Base-by-base conservation (phyloP, 2,329 filamentous ascomycete species). In the Phaeosphaeria sp. region DNA sequence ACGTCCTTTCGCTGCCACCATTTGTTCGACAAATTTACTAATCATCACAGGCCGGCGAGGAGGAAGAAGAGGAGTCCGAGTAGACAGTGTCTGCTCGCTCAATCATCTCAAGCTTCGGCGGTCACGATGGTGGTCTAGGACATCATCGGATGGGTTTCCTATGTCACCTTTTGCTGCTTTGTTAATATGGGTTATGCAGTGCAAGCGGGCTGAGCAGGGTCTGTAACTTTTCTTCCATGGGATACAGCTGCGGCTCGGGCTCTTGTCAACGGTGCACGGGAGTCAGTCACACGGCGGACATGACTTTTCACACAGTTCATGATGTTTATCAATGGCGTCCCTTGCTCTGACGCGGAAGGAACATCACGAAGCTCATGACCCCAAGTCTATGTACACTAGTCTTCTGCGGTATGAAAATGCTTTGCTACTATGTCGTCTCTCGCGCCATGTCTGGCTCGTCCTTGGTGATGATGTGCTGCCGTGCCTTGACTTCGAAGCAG, bases 41-140 rank as follows among this genome's bases (percentile, higher is more conserved):
- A 73, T 57, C 24, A 21, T 13, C 39, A 45, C 24, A 67, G 59
- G 71, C 60, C 44, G 74, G 64, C 27, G 76, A 75, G 11, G 77
- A 78, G 48, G 77, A 78, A 43, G 77, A 79, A 25, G 77, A 78
- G 53, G 77, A 79, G 69, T 77, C 75, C 50, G 76, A 77, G 66
- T 78, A 77, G 57, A 65, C 18, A 18, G n/a, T 57, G 47, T 57
- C 54, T 47, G 48, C 54, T 51, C 60, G 49, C 49, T 56, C 61
- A 53, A 50, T 61, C 55, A 48, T 51, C 54, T 57, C 39, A 21
- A 50, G 46, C 54, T 53, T 66, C 51, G 64, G 64, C 54, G 55
- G 63, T 66, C 47, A 61, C 58, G 66, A 65, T 73, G 65, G 64
- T 44, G 56, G 58, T 53, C 63, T 51, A 52, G 67, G 63, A 57